Evolutionary conservation across 2,329 filamentous ascomycete species (phyloP).

Genomic region (Orbilia oligospora): DNA sequence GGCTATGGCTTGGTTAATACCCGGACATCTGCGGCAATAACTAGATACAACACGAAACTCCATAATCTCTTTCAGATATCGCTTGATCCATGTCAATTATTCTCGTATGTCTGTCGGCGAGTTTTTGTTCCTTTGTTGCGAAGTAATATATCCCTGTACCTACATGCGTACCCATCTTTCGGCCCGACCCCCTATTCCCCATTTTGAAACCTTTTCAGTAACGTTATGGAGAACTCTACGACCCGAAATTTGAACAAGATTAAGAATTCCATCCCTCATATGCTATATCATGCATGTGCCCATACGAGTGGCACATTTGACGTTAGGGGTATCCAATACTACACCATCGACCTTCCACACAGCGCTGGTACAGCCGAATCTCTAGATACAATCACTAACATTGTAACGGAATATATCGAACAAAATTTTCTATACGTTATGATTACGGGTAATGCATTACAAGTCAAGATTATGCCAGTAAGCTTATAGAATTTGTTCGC

Average conservation of each 20-base stretch:
- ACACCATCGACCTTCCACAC: neutral
- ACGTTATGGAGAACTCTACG: conserved; percentile 2
- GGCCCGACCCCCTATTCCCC: conserved; percentile 7
- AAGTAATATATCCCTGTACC: neutral
- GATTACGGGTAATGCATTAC: neutral
- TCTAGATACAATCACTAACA: neutral
- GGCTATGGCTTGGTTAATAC: neutral
- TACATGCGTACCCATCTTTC: neutral
- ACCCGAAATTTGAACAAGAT: neutral
- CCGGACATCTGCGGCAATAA: conserved; percentile 8
- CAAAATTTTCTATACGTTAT: neutral
- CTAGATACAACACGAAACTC: neutral
- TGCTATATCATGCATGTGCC: neutral
- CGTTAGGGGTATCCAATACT: neutral
- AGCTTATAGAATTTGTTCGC: neutral
- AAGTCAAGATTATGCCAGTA: neutral
- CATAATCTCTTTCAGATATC: conserved; percentile 18
- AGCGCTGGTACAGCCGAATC: neutral
- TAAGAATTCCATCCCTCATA: conserved; percentile 3
- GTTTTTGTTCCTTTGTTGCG: conserved; percentile 17
- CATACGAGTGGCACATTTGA: neutral
- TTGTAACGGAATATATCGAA: too few relatives aligned
- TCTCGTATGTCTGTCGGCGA: neutral
- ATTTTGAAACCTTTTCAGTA: neutral
- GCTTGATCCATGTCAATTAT: conserved; percentile 10